These are phyloP conservation scores for Aspergillus hiratsukae DNA, from an alignment of 2,329 filamentous ascomycete genomes.

Conservation along the genomic window DNA sequence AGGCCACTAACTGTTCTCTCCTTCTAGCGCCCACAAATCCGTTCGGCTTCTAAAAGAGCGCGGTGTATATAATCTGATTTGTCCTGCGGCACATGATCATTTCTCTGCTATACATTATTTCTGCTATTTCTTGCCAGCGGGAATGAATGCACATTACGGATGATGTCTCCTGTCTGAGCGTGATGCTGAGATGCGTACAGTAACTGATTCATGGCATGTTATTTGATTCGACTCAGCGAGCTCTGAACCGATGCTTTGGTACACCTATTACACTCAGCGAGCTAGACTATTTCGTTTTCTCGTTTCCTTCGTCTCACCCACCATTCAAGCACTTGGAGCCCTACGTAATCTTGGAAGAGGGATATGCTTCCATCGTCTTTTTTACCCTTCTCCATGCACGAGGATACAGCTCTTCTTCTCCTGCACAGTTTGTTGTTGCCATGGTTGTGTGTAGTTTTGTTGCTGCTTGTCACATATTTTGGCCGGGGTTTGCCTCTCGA, in stretches of 20 bases:
- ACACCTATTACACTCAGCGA: constrained; percentile 16
- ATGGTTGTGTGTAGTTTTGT: constrained; percentile 6
- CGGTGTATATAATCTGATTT: constrained; percentile 26
- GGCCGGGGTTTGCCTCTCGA: constrained; percentile 1
- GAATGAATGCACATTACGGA: constrained; percentile 11
- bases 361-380: not conserved
- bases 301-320: not conserved
- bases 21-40: constrained; percentile 63
- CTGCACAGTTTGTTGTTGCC: constrained; percentile 5
- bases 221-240: constrained; percentile 11
- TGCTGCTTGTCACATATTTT: not conserved
- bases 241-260: constrained; percentile 11
- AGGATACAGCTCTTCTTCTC: constrained; percentile 1
- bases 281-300: constrained; percentile 14
- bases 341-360: constrained; percentile 13
- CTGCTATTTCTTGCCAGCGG: constrained; percentile 14
- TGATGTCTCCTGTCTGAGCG: constrained; percentile 4
- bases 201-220: constrained; percentile 3
- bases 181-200: constrained; percentile 12
- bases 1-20: constrained; percentile 9
- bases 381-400: not conserved
- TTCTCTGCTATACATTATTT: constrained; percentile 18
- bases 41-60: constrained; percentile 57
- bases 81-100: constrained; percentile 19
- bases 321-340: not conserved